Conservation (phyloP, 257 asterid species). For the Nicotiana undulata region DNA sequence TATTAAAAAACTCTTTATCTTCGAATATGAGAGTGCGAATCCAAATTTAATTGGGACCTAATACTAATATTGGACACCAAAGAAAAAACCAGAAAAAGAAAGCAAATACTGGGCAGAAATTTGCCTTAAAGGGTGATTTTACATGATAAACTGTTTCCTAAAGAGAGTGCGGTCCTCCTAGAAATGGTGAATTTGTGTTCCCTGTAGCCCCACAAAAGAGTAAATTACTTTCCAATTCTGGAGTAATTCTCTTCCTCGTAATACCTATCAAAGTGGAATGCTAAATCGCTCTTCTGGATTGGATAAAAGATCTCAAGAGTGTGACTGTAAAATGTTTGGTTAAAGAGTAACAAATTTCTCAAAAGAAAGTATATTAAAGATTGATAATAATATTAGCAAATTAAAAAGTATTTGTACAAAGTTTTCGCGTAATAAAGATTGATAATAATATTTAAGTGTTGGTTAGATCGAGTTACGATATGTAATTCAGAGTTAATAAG, state of each 20-base stretch:
- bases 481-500: neutral
- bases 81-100: neutral
- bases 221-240: neutral
- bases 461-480: neutral
- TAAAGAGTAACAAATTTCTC: neutral
- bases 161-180: neutral
- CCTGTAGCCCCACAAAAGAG: neutral
- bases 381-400: neutral
- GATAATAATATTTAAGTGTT: neutral
- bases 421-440: neutral
- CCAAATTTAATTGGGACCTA: no score
- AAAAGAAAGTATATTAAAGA: no score
- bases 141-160: neutral
- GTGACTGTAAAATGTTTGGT: neutral
- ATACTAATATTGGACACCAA: no score
- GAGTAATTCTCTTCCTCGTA: neutral
- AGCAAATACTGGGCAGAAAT: neutral
- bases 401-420: neutral
- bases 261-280: neutral
- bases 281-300: no score
- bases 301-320: neutral
- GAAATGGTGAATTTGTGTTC: neutral
- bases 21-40: no score
- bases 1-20: no score
- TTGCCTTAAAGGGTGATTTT: neutral